Base-by-base conservation (phyloP, 306 rosid species). In the Potentilla sterilis region DNA sequence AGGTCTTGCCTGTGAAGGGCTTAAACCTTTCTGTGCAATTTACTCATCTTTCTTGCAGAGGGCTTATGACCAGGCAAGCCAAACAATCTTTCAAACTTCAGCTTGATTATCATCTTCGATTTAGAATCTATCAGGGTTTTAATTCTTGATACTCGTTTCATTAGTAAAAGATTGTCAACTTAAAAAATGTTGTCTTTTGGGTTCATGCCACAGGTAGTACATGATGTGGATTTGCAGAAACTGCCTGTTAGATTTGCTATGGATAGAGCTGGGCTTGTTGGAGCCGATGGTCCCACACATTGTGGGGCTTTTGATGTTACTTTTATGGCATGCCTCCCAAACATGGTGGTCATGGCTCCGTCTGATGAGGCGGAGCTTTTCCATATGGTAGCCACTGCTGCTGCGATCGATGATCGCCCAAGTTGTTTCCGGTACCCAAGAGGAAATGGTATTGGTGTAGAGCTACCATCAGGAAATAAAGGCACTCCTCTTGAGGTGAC, bases 321-420 rank as follows among this genome's bases (percentile, higher is more conserved):
- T 15, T 92, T 85, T 66, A 96, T 96, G 99, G 99, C 98, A 73
- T 96, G 98, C 85, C 96, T 96, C 34, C 98, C 99, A 65, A 96
- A 92, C 88, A 92, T 96, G 99, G 97, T 96, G 83, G 97, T 96
- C 77, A 92, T 92, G 97, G 98, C 99, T 80, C 98, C 99, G 80
- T 87, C 98, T 1, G 99, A 92, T 54, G 96, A 96, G 85, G 92
- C 90, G 3, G 99, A 96, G 83, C 98, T 96, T 77, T 84, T 89
- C 80, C 88, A 96, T 85, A 90, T 96, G 98, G 97, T 96, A 81
- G 99, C 99, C 75, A 96, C 99, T 5, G 89, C 99, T 58, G 93
- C 89, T 14, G 93, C 97, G 76, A 92, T 96, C 51, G 75, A 96
- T 67, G 99, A 92, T 78, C 85, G 97, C 21, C 99, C 99, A 0